These are phyloP conservation scores for Sarocladium strictum DNA, from an alignment of 2,329 filamentous ascomycete genomes.

Conservation along the genomic window DNA sequence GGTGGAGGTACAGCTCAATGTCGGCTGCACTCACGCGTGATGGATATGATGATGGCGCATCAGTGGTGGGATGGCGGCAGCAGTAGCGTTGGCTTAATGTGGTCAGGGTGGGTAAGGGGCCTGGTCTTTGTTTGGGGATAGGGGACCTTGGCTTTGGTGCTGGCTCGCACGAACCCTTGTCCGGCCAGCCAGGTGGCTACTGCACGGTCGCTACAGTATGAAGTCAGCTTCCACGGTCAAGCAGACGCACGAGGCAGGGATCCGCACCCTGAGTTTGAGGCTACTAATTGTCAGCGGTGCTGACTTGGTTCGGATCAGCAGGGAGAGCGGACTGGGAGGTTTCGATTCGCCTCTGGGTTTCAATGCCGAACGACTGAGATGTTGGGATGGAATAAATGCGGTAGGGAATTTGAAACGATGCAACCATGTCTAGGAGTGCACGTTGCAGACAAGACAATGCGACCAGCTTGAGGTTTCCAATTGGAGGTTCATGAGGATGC, in stretches of 20 bases:
- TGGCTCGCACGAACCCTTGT: neutral
- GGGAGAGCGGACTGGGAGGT: neutral
- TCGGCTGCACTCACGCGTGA: neutral
- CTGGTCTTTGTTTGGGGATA: neutral
- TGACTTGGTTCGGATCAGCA: neutral
- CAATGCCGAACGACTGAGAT: neutral
- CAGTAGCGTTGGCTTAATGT: conserved; percentile 3
- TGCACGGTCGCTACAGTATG: conserved; percentile 2
- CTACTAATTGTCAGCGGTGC: neutral
- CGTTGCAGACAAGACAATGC: neutral
- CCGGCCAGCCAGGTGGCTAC: neutral
- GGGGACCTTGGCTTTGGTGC: neutral
- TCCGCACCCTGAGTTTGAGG: neutral
- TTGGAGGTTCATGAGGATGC: neutral
- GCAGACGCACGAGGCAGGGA: conserved; percentile 6
- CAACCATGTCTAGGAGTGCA: neutral
- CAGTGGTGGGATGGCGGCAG: conserved; percentile 3
- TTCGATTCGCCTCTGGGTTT: neutral
- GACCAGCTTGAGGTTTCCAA: neutral
- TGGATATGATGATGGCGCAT: conserved; percentile 4
- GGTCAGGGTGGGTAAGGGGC: neutral
- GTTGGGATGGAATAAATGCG: neutral
- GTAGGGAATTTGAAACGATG: neutral
- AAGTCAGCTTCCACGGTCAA: conserved; percentile 4
- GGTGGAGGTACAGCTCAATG: conserved; percentile 4